Percentiles rank a stretch among this genome's conserved stretches.
Evolutionary conservation across 1,284 basidiomycete species (phyloP).

Genomic region (Thecaphora frezii): DNA sequence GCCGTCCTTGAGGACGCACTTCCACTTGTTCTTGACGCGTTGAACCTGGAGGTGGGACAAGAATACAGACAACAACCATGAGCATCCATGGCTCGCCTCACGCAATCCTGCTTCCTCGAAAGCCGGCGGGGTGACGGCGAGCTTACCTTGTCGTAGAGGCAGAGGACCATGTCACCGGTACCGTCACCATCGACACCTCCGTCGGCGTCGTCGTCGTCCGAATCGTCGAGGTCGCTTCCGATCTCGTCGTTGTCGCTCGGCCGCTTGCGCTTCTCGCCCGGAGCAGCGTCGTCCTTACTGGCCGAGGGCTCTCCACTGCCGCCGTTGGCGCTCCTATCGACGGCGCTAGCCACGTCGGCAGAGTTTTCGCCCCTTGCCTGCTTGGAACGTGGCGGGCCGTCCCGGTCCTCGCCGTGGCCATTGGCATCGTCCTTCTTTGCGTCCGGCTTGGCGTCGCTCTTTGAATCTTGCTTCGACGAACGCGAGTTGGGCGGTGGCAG

Average conservation of each 20-base stretch:
- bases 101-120: too few species aligned
- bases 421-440: slow-evolving; percentile 22
- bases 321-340: slow-evolving; percentile 1
- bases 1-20: slow-evolving; percentile 97
- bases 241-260: slow-evolving; percentile 74
- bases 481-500: slow-evolving; percentile 34
- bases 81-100: too few species aligned
- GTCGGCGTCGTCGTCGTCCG: slow-evolving; percentile 68
- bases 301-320: neutral
- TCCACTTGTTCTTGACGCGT: slow-evolving; percentile 99
- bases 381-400: slow-evolving; percentile 30
- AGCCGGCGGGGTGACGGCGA: too few species aligned
- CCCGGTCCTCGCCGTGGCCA: slow-evolving; percentile 9
- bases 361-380: slow-evolving; percentile 23
- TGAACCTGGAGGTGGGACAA: slow-evolving; percentile 69
- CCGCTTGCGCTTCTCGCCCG: slow-evolving; percentile 48
- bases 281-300: slow-evolving; percentile 4
- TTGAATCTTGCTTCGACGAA: slow-evolving; percentile 22
- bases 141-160: slow-evolving; percentile 93
- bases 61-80: neutral
- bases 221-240: slow-evolving; percentile 93
- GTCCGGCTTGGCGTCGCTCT: slow-evolving; percentile 7
- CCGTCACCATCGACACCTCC: slow-evolving; percentile 62
- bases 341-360: slow-evolving; percentile 17
- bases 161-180: slow-evolving; percentile 85